A percentile compares a stretch with the other conserved stretches of the same genome.
Conservation (phyloP, 129 eudicot species). For the Smallanthus sonchifolius region DNA sequence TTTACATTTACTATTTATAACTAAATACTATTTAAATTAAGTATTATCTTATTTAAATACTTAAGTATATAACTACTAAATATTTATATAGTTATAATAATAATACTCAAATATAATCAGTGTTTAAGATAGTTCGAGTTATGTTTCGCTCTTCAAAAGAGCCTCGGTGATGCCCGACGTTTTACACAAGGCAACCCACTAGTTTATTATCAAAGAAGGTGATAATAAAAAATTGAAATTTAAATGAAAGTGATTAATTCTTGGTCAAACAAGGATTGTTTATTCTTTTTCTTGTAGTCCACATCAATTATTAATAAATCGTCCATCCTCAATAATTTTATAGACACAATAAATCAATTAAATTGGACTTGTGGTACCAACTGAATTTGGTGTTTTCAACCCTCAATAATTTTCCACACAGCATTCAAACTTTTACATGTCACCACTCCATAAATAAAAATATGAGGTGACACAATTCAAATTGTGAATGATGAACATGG, state of each 20-base stretch:
- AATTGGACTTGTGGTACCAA: neutral
- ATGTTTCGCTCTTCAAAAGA: no score
- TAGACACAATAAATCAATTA: conserved; percentile 1
- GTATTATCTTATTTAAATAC: no score
- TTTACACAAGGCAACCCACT: no score
- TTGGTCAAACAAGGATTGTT: neutral
- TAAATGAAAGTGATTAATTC: neutral
- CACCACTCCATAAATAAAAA: neutral
- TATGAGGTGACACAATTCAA: conserved; percentile 6
- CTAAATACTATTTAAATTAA: no score
- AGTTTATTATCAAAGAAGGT: neutral
- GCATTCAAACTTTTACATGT: conserved; percentile 12
- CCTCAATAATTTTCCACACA: neutral
- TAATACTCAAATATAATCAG: no score
- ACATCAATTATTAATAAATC: neutral
- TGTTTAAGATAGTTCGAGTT: no score
- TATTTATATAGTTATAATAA: no score
- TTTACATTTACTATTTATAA: no score
- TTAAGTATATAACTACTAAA: no score
- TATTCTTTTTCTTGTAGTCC: neutral
- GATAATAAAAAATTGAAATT: no score
- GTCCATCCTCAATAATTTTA: neutral
- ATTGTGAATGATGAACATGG: conserved; percentile 30
- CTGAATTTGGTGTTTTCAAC: neutral
- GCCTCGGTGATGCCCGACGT: no score